phyloP scores from a whole-genome alignment of 768 basidiomycete genomes.

The Leccinum ochraceum region DNA sequence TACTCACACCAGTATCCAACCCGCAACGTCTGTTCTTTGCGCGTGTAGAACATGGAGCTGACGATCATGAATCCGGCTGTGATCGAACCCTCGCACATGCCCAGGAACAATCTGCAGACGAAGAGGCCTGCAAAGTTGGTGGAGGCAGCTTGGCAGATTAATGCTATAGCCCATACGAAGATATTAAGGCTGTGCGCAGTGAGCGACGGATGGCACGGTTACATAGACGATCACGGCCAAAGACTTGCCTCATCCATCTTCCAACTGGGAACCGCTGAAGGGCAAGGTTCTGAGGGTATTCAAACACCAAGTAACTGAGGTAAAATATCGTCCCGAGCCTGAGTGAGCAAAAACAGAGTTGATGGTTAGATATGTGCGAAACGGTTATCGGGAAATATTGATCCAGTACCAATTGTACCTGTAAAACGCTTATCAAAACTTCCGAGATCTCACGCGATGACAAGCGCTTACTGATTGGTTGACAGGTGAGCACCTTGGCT shows the following conservation, averaged over 20 bases:
- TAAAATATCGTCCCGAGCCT: conserved; percentile 82
- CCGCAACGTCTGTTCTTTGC: conserved; percentile 64
- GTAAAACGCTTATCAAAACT: background rate
- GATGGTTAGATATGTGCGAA: background rate
- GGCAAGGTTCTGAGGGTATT: conserved; percentile 74
- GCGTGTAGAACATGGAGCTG: conserved; percentile 77
- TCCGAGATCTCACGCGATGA: background rate
- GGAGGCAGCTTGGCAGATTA: conserved; percentile 68
- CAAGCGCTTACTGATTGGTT: conserved; percentile 55
- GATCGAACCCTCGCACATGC: conserved; percentile 71
- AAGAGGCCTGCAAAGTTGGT: conserved; percentile 67
- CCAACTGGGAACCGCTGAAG: conserved; percentile 75
- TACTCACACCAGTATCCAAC: conserved; percentile 79
- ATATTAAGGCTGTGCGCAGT: conserved; percentile 56
- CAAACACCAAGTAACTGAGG: conserved; percentile 66
- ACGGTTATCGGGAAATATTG: background rate
- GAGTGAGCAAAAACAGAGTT: background rate
- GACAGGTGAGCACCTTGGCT: conserved; percentile 64
- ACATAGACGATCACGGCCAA: background rate
- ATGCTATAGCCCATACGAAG: conserved; percentile 61
- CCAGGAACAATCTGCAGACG: conserved; percentile 62
- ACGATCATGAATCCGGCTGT: conserved; percentile 80
- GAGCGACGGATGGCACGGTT: background rate
- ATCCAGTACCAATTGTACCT: conserved; percentile 65
- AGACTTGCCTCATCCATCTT: conserved; percentile 73